Evolutionary conservation across 306 rosid species (phyloP).

Genomic region (Malus sieversii): DNA sequence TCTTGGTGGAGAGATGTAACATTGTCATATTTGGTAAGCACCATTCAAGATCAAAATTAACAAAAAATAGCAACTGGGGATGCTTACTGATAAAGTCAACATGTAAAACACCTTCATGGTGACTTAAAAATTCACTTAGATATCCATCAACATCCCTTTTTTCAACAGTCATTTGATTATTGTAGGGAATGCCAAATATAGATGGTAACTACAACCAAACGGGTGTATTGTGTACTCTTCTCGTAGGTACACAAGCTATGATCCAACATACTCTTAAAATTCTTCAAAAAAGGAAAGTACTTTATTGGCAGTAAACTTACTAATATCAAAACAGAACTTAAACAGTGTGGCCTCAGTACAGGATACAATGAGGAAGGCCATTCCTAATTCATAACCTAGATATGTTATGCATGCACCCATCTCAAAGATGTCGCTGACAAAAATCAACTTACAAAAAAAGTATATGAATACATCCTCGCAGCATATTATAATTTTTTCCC

Average conservation of each 20-base stretch:
- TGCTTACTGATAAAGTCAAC: neutral
- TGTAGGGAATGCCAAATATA: neutral
- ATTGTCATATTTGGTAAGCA: neutral
- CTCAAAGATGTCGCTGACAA: neutral
- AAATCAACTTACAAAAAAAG: neutral
- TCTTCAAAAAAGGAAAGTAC: neutral
- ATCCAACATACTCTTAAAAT: neutral
- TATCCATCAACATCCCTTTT: neutral
- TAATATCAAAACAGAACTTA: neutral
- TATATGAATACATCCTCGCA: neutral
- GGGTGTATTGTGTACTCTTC: neutral
- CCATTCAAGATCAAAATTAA: neutral
- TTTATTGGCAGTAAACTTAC: neutral
- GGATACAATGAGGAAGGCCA: neutral
- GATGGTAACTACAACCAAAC: neutral
- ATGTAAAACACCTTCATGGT: neutral
- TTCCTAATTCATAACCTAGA: neutral
- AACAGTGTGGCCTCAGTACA: neutral
- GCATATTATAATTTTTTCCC: neutral
- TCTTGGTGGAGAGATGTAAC: neutral
- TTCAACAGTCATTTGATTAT: neutral
- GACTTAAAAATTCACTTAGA: neutral
- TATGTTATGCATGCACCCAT: neutral
- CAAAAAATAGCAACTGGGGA: neutral
- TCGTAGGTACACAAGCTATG: neutral